These are phyloP conservation scores for Ustilago loliicola DNA, from an alignment of 1,284 basidiomycete species.

Conservation along the genomic window DNA sequence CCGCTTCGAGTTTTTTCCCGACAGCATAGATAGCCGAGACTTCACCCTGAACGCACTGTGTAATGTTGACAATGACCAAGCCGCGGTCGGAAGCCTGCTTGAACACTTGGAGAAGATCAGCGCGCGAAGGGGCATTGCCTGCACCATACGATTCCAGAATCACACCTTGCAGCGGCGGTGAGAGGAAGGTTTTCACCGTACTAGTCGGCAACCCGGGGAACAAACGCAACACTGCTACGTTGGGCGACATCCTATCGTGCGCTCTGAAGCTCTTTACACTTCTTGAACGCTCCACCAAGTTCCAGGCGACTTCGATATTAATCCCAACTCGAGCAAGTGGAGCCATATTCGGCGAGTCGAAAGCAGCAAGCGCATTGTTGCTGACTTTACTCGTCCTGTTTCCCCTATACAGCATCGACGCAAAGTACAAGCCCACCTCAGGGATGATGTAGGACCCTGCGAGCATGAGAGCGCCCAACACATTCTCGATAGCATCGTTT, in stretches of 20 bases:
- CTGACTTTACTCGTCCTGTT: conserved; percentile 84
- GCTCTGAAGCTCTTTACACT: conserved; percentile 81
- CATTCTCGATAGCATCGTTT: conserved; percentile 77
- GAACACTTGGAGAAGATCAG: conserved; percentile 75
- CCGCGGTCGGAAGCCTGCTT: conserved; percentile 84
- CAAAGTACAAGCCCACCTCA: conserved; percentile 84
- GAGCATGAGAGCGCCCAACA: conserved; percentile 84
- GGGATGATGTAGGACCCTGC: conserved; percentile 92
- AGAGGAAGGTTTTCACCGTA: conserved; percentile 64
- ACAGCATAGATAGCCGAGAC: conserved; percentile 78
- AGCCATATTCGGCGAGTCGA: conserved; percentile 85
- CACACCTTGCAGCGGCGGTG: conserved; percentile 72
- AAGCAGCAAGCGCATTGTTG: conserved; percentile 87
- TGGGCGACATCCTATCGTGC: conserved; percentile 75
- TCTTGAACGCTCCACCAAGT: conserved; percentile 77
- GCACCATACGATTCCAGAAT: conserved; percentile 91
- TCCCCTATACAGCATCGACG: conserved; percentile 86
- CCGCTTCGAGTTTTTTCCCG: conserved; percentile 78
- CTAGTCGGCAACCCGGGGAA: conserved; percentile 81
- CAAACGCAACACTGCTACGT: conserved; percentile 74
- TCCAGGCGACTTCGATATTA: conserved; percentile 75
- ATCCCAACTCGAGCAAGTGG: conserved; percentile 88
- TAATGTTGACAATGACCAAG: conserved; percentile 88
- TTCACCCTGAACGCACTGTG: conserved; percentile 81
- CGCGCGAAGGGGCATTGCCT: conserved; percentile 74